Percentiles rank a stretch among this genome's conserved stretches.
Evolutionary conservation across 2,329 filamentous ascomycete species (phyloP).

Genomic region (Sporothrix euskadiensis): DNA sequence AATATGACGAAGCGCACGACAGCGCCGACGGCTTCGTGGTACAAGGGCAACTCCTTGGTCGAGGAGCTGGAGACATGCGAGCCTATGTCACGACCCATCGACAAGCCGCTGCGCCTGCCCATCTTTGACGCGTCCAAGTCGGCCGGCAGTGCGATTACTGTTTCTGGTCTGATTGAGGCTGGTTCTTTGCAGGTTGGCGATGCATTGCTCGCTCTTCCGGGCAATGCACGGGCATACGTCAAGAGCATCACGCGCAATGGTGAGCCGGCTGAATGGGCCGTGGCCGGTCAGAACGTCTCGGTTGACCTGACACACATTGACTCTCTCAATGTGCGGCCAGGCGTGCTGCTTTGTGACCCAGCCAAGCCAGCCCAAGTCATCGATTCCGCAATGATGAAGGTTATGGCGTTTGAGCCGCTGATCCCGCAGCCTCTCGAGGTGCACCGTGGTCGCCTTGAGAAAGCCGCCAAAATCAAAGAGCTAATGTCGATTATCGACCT

Average conservation of each 20-base stretch:
- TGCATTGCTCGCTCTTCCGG: conserved; percentile 74
- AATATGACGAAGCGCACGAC: conserved; percentile 69
- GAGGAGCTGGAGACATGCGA: conserved; percentile 84
- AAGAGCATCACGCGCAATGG: conserved; percentile 76
- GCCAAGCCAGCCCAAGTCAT: conserved; percentile 67
- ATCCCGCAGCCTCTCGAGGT: conserved; percentile 89
- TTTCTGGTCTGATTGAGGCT: conserved; percentile 82
- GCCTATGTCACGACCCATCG: conserved; percentile 67
- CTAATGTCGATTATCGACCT: conserved; percentile 78
- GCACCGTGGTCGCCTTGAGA: conserved; percentile 80
- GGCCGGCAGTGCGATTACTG: conserved; percentile 75
- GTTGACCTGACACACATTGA: conserved; percentile 87
- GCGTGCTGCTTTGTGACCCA: conserved; percentile 81
- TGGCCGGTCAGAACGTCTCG: conserved; percentile 80
- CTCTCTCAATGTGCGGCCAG: conserved; percentile 74
- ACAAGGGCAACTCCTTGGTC: conserved; percentile 74
- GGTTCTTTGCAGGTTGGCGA: conserved; percentile 86
- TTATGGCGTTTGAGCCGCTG: conserved; percentile 85
- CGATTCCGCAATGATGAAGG: conserved; percentile 75
- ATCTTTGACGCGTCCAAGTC: conserved; percentile 86
- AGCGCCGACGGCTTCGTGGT: conserved; percentile 69
- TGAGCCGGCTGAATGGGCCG: conserved; percentile 50
- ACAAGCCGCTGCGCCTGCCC: conserved; percentile 80
- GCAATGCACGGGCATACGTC: conserved; percentile 75
- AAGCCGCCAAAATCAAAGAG: conserved; percentile 70